phyloP scores from a whole-genome alignment of 495 filamentous ascomycete species.

The Penicillium simplicissimum region DNA sequence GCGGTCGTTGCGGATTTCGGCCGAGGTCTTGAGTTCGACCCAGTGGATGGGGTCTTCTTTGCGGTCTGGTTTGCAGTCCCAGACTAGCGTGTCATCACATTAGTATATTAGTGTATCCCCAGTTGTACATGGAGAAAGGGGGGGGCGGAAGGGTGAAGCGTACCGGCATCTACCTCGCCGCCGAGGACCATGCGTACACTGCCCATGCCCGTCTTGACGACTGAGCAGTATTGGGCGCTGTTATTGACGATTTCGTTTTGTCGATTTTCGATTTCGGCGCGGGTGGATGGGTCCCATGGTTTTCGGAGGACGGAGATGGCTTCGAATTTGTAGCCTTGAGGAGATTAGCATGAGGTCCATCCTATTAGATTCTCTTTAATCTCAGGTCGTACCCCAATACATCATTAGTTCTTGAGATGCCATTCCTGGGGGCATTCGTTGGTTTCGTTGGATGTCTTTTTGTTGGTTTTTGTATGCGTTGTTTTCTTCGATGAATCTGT shows the following conservation, averaged over 20 bases:
- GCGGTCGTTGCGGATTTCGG: slow-evolving; percentile 62
- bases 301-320: slow-evolving; percentile 71
- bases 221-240: slow-evolving; percentile 88
- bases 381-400: slow-evolving; percentile 53
- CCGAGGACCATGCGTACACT: slow-evolving; percentile 71
- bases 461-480: slow-evolving; percentile 63
- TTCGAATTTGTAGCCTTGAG: slow-evolving; percentile 92
- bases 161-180: slow-evolving; percentile 93
- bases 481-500: slow-evolving; percentile 92
- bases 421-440: slow-evolving; percentile 54
- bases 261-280: slow-evolving; percentile 76
- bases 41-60: slow-evolving; percentile 74
- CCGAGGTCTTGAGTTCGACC: slow-evolving; percentile 91
- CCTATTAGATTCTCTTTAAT: background rate
- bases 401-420: slow-evolving; percentile 66
- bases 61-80: slow-evolving; percentile 73
- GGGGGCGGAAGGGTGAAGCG: no score
- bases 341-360: slow-evolving; percentile 14
- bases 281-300: slow-evolving; percentile 67
- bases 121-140: no score
- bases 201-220: slow-evolving; percentile 84
- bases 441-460: slow-evolving; percentile 52
- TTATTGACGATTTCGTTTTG: slow-evolving; percentile 75
- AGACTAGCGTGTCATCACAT: no score
- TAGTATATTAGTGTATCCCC: no score